phyloP scores from a whole-genome alignment of 2,329 filamentous ascomycete genomes.

The Tolypocladium amazonense region DNA sequence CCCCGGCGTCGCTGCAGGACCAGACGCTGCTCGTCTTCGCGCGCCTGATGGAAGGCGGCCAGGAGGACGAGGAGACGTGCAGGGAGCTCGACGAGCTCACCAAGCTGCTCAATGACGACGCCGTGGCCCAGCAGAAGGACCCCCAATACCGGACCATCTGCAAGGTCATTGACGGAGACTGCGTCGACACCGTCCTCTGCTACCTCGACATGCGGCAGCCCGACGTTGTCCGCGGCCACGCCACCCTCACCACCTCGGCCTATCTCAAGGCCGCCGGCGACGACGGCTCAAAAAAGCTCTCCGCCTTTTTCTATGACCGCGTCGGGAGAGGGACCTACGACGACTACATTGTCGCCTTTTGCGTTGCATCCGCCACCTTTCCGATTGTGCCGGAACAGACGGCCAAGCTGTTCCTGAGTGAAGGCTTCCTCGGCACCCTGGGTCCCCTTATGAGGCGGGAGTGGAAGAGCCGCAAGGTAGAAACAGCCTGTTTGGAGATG shows the following conservation, averaged over 20 bases:
- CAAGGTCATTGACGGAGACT: slow-evolving; percentile 58
- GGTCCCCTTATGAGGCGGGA: slow-evolving; percentile 67
- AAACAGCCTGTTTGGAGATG: slow-evolving; percentile 78
- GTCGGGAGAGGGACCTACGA: slow-evolving; percentile 70
- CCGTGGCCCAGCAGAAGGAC: slow-evolving; percentile 30
- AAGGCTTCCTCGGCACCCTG: slow-evolving; percentile 73
- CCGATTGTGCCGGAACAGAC: slow-evolving; percentile 71
- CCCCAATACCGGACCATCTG: slow-evolving; percentile 38
- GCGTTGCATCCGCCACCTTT: slow-evolving; percentile 80
- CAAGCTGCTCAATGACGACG: slow-evolving; percentile 47
- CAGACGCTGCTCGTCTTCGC: slow-evolving; percentile 71
- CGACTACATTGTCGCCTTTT: slow-evolving; percentile 85
- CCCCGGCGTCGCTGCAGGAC: slow-evolving; percentile 38
- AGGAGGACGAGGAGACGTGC: slow-evolving; percentile 66
- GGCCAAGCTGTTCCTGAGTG: slow-evolving; percentile 71
- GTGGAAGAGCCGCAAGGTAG: slow-evolving; percentile 76
- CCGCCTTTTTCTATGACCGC: slow-evolving; percentile 62
- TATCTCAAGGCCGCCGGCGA: slow-evolving; percentile 70
- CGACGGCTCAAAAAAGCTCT: slow-evolving; percentile 58
- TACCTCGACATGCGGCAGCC: slow-evolving; percentile 78
- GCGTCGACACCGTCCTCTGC: slow-evolving; percentile 74
- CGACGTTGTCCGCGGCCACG: slow-evolving; percentile 65
- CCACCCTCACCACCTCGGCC: slow-evolving; percentile 70
- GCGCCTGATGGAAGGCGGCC: slow-evolving; percentile 80
- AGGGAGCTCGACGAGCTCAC: slow-evolving; percentile 47